A percentile compares a stretch with the other conserved stretches of the same genome.
Conservation (phyloP, 768 basidiomycete genomes). For the Termitomyces sp. region DNA sequence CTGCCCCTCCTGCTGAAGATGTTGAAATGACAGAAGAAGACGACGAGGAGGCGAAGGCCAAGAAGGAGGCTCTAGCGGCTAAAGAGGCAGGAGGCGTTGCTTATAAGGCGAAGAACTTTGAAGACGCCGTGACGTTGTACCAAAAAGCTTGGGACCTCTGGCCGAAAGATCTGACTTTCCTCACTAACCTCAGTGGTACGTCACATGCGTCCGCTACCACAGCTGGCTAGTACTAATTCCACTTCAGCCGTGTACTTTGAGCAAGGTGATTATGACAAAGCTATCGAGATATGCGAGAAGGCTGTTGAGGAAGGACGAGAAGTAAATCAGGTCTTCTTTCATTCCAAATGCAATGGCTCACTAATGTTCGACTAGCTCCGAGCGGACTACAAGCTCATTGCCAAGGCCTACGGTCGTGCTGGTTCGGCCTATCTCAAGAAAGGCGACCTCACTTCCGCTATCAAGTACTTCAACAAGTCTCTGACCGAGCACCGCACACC, state of each 20-base stretch:
- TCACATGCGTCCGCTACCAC: conserved; percentile 1
- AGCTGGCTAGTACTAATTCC: background rate
- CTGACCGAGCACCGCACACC: conserved; percentile 96
- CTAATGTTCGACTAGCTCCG: conserved; percentile 48
- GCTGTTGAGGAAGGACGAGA: conserved; percentile 94
- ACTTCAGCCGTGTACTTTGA: conserved; percentile 85
- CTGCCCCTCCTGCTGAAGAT: conserved; percentile 46
- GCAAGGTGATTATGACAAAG: conserved; percentile 86
- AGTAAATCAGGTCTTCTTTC: conserved; percentile 27
- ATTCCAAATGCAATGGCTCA: background rate
- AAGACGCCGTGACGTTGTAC: conserved; percentile 71
- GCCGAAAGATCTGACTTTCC: conserved; percentile 91
- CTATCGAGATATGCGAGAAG: conserved; percentile 89
- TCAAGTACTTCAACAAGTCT: conserved; percentile 92
- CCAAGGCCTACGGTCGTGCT: conserved; percentile 89
- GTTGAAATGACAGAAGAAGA: conserved; percentile 69
- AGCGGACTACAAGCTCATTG: conserved; percentile 92
- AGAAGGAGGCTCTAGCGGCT: conserved; percentile 73
- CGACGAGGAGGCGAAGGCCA: conserved; percentile 65
- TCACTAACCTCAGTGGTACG: conserved; percentile 85
- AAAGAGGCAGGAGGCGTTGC: conserved; percentile 77
- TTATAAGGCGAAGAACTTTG: conserved; percentile 86
- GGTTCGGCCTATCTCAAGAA: conserved; percentile 85
- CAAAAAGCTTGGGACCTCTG: conserved; percentile 88
- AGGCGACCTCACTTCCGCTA: conserved; percentile 67